Percentiles rank a stretch among this genome's conserved stretches.
Evolutionary conservation across 257 asterid genomes (phyloP).

Genomic region (Solanum pinnatisectum): DNA sequence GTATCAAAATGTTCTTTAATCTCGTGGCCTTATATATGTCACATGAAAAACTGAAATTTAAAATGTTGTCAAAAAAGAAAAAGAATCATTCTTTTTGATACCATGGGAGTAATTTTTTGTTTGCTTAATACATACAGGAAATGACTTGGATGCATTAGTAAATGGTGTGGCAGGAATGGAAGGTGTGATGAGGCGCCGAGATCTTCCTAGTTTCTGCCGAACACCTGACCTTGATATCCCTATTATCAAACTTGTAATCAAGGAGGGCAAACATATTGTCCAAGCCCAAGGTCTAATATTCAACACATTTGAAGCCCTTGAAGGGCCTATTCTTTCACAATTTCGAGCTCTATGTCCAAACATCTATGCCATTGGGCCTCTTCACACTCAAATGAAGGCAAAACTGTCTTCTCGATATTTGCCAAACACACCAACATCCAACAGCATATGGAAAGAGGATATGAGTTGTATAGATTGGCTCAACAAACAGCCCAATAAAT

Average conservation of each 20-base stretch:
- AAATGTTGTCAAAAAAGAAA: too few species aligned
- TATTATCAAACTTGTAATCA: not conserved
- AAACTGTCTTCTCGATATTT: not conserved
- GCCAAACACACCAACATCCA: not conserved
- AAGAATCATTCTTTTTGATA: too few species aligned
- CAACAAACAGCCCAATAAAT: not conserved
- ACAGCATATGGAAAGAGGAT: conserved; percentile 10
- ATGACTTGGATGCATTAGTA: conserved; percentile 6
- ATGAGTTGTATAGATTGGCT: conserved; percentile 13
- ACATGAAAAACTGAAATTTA: too few species aligned
- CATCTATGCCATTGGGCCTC: conserved; percentile 12
- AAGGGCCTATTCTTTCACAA: conserved; percentile 4
- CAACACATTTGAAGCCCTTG: conserved; percentile 11
- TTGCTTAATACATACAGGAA: not conserved
- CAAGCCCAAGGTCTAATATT: conserved; percentile 12
- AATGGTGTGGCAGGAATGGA: conserved; percentile 10
- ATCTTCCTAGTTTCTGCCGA: conserved; percentile 10
- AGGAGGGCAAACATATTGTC: not conserved
- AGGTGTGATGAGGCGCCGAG: conserved; percentile 6
- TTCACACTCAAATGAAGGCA: conserved; percentile 1
- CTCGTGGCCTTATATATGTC: not conserved
- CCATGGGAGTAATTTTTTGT: not conserved
- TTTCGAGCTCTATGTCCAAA: not conserved
- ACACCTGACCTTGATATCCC: not conserved
- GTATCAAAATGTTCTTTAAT: too few species aligned